Conservation (phyloP, 164 flowering plant species). For the Vitis cinerea region DNA sequence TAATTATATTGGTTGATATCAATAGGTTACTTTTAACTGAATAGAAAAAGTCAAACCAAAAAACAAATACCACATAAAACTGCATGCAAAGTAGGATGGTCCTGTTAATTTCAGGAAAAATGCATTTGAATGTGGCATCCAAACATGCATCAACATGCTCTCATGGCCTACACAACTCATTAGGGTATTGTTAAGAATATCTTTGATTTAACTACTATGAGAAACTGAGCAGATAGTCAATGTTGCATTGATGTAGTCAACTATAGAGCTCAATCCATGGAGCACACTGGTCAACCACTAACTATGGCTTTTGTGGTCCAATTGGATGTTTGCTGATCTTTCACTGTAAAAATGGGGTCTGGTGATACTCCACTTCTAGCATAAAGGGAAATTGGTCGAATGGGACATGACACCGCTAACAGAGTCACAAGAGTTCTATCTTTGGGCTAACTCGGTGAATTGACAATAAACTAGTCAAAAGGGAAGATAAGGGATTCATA, state of each 20-base stretch:
- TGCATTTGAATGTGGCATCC: neutral
- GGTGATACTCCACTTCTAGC: conserved; percentile 24
- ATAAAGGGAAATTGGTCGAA: conserved; percentile 1
- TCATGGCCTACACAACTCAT: conserved; percentile 1
- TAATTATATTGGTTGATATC: too few species aligned
- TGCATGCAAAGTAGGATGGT: too few species aligned
- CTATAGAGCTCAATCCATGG: neutral
- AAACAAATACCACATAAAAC: too few species aligned
- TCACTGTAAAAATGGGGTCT: conserved; percentile 17
- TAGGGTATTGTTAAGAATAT: neutral
- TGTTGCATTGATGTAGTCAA: conserved; percentile 16
- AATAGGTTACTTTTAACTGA: too few species aligned
- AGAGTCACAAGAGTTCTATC: too few species aligned
- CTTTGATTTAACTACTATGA: neutral
- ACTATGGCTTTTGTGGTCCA: conserved; percentile 16
- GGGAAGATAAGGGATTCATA: too few species aligned
- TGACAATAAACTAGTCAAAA: too few species aligned
- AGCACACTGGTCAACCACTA: conserved; percentile 25
- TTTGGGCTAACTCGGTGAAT: too few species aligned
- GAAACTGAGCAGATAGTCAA: neutral
- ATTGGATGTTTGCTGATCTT: conserved; percentile 9
- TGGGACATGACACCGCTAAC: too few species aligned
- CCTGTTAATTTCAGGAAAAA: neutral
- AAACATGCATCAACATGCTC: neutral
- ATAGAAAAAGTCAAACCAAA: too few species aligned